Base-by-base conservation (phyloP, 163 green algal genomes). In the Chlorella variabilis region DNA sequence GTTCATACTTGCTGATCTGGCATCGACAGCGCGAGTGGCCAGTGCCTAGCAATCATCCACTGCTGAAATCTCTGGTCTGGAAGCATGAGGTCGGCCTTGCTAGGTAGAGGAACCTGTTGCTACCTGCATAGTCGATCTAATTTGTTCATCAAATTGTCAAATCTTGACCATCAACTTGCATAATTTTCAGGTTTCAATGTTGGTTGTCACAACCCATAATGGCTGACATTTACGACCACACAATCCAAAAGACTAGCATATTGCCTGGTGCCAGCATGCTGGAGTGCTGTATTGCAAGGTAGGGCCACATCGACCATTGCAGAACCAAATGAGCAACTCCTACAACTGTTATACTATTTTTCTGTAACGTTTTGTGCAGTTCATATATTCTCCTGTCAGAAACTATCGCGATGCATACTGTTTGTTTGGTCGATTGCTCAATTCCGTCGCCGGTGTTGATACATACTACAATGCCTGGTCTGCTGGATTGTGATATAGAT, bases 211-310 rank as follows among this genome's bases (percentile, higher is more conserved):
- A 21, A 2, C 1, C 34, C 0, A 38, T 8, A 36, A 17, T 68
- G 15, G 51, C 33, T 17, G 49, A 38, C 27, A 27, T 78, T 4
- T 33, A 34, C 0, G 71, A 78, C 25, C 71, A 78, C 27, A 23
- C 83, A 20, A 36, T 86, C 1, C 62, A 83, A 59, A 73, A 42
- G 54, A 85, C 42, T 25, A 61, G 73, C 11, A 85, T 91, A 39
- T 66, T 91, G 61, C 87, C 87, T 17, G 87, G 87, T n/a, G 78
- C 87, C 29, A 85, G 65, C 34, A 89, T 88, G 77, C 71, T 90
- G 33, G 86, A 88, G 51, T 29, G 79, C 0, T 80, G 75, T 25
- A 49, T n/a, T 34, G 80, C 70, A 34, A 71, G 51, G 67, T 80
- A 7, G 18, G 66, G 15, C 9, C 2, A 29, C 20, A 25, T 41